Percentiles rank a stretch among this genome's conserved stretches.
These are phyloP conservation scores for Solanum pennellii DNA, from an alignment of 257 asterid species.

Conservation along the genomic window DNA sequence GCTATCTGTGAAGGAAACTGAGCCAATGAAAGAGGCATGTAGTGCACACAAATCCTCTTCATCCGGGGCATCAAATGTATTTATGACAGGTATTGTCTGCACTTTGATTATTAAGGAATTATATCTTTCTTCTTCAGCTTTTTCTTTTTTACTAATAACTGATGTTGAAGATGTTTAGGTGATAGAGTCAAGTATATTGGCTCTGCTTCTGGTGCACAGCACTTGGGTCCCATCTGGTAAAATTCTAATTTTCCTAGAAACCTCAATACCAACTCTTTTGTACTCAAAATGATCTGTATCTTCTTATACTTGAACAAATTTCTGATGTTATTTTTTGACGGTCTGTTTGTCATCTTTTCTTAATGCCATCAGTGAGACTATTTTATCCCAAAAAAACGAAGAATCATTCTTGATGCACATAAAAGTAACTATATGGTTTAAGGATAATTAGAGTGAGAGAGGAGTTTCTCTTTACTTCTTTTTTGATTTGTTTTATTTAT, in stretches of 20 bases:
- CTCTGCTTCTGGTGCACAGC: slow-evolving; percentile 39
- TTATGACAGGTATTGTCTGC: slow-evolving; percentile 34
- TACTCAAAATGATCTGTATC: not conserved
- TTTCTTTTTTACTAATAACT: not conserved
- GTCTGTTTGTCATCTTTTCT: not conserved
- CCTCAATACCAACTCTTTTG: not conserved
- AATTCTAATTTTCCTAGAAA: not conserved
- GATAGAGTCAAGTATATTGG: slow-evolving; percentile 70
- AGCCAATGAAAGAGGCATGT: slow-evolving; percentile 18
- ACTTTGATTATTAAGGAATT: not conserved
- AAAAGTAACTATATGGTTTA: not conserved
- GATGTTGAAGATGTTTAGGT: slow-evolving; percentile 32
- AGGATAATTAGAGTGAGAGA: not conserved
- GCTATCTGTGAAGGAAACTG: slow-evolving; percentile 50
- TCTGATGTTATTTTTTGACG: not conserved
- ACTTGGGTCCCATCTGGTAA: slow-evolving; percentile 15
- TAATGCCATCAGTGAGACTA: not conserved
- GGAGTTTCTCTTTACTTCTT: not conserved
- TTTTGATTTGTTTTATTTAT: not conserved
- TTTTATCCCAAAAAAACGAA: not conserved
- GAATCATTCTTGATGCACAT: not conserved
- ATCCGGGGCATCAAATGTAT: slow-evolving; percentile 19
- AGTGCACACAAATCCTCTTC: slow-evolving; percentile 33
- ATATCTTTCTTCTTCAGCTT: not conserved
- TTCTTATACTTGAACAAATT: not conserved